Evolutionary conservation across 2,329 filamentous ascomycete genomes (phyloP).

Genomic region (Leptographium wingfieldii): DNA sequence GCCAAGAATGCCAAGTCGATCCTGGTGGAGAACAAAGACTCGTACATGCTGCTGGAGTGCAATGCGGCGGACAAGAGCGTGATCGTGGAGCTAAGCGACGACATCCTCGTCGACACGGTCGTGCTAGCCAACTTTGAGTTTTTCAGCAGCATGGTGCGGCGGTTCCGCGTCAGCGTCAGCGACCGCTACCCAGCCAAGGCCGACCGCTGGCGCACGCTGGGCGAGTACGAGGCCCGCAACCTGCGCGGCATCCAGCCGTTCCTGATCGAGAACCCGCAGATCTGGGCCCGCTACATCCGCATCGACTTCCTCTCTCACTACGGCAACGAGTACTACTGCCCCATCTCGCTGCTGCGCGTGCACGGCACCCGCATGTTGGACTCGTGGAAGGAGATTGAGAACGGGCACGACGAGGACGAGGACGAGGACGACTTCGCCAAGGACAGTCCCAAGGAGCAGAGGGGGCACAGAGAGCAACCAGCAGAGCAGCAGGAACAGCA

Average conservation of each 20-base stretch:
- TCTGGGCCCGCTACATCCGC: constrained; percentile 87
- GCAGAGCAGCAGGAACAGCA: not conserved
- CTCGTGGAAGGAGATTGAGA: constrained; percentile 74
- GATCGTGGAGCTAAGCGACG: constrained; percentile 85
- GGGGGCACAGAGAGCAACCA: not conserved
- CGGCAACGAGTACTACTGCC: constrained; percentile 94
- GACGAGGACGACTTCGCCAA: constrained; percentile 43
- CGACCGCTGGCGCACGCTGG: constrained; percentile 83
- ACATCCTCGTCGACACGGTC: constrained; percentile 78
- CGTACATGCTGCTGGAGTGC: constrained; percentile 94
- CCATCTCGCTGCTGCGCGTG: constrained; percentile 76
- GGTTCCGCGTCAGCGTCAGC: constrained; percentile 82
- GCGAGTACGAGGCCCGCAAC: constrained; percentile 82
- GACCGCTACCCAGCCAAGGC: constrained; percentile 88
- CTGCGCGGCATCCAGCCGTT: constrained; percentile 91
- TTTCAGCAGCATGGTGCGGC: constrained; percentile 92
- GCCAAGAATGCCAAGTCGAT: constrained; percentile 83
- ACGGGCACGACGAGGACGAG: constrained; percentile 51
- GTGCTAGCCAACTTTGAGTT: constrained; percentile 99
- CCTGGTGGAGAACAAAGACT: constrained; percentile 93
- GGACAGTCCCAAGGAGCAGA: constrained; percentile 6
- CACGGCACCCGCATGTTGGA: constrained; percentile 96
- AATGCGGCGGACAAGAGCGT: constrained; percentile 79
- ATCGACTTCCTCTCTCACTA: constrained; percentile 90
- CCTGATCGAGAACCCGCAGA: constrained; percentile 82